These are phyloP conservation scores for Lanmaoa rubissima DNA, from an alignment of 768 basidiomycete species.

Conservation along the genomic window DNA sequence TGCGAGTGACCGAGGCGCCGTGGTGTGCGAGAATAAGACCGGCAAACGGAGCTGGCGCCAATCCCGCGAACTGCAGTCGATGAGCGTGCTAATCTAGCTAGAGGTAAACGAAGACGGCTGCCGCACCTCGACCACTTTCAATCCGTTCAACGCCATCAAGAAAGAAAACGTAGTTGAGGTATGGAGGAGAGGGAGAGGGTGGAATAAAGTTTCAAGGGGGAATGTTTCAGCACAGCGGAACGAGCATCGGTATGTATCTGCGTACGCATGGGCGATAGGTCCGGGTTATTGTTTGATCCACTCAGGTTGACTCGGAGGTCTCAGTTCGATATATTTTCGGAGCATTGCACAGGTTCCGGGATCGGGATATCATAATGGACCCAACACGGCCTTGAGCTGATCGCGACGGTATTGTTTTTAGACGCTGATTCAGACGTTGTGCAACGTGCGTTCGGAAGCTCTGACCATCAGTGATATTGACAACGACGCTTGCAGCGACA, in stretches of 20 bases:
- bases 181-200: not conserved
- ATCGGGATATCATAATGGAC: not conserved
- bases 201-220: not conserved
- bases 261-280: too few species aligned
- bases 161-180: not conserved
- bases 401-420: too few species aligned
- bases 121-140: constrained; percentile 52
- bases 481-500: too few species aligned
- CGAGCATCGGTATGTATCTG: too few species aligned
- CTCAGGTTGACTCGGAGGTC: not conserved
- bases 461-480: too few species aligned
- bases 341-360: not conserved
- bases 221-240: too few species aligned
- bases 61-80: constrained; percentile 64
- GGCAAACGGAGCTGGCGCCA: constrained; percentile 80
- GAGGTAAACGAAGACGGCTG: not conserved
- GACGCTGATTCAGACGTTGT: too few species aligned
- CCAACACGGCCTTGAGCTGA: too few species aligned
- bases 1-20: constrained; percentile 72
- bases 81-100: too few species aligned
- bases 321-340: not conserved
- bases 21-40: constrained; percentile 77
- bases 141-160: constrained; percentile 46
- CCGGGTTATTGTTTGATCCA: not conserved
- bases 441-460: too few species aligned